Base-by-base conservation (phyloP, 2,329 filamentous ascomycete species). In the Beauveria bassiana region DNA sequence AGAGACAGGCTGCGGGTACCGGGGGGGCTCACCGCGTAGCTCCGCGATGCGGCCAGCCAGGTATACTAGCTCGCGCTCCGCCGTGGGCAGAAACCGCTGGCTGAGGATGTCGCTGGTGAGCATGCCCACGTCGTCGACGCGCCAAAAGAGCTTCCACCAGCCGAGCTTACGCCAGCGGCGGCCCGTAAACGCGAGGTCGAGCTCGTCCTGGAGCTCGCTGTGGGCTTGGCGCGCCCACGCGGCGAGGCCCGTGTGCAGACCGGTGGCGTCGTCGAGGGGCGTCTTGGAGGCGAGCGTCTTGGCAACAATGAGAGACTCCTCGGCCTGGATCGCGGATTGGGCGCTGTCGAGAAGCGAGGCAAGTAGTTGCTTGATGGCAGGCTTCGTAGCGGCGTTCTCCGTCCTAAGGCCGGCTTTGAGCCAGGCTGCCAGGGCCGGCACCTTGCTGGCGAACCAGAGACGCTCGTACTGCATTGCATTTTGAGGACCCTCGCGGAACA, bases 141-240 rank as follows among this genome's bases (percentile, higher is more conserved):
- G 86, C 92, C 92, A 96, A 71, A 96, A 92, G 0, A 98, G 81
- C 72, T 96, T 96, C 89, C 91, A 97, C 93, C 93, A 98, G 18
- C 86, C 83, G 4, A 96, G 79, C 65, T 89, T 88, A 28, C 85
- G 83, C 93, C 93, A 97, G 45, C 86, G 81, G 20, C 78, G 81
- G n/a, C 89, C 86, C 0, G 83, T 79, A 67, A 97, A 93, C 0
- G 91, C 92, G 50, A 85, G 76, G 65, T 93, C 88, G 2, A 97
- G 83, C 67, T 92, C 84, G 56, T 88, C 83, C 64, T 91, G 90
- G 8, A 98, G 81, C 73, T 98, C 93, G 1, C 86, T 82, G 70
- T 98, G 93, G 0, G 90, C 91, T 24, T 79, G 79, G 68, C 93
- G 87, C 0, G 92, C 87, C 91, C 93, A 97, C 3, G 77, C 73